Percentiles rank a stretch among this genome's conserved stretches.
Conservation (phyloP, 306 rosid genomes). For the Senna tora region DNA sequence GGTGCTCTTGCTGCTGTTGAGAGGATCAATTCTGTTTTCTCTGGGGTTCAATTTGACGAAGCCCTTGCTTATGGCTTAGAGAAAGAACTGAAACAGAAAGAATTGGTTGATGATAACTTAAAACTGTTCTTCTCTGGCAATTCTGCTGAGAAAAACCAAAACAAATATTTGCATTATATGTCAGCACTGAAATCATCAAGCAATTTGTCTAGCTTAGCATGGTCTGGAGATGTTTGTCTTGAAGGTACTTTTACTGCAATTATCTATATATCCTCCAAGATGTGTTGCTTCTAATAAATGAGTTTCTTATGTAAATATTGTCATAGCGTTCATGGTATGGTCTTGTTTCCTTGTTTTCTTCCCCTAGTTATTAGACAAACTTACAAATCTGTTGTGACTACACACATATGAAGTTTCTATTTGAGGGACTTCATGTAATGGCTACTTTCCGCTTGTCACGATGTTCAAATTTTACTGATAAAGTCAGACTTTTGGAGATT, state of each 20-base stretch:
- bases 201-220: slow-evolving; percentile 63
- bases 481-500: neutral
- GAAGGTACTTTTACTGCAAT: slow-evolving; percentile 65
- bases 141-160: slow-evolving; percentile 49
- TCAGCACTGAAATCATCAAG: slow-evolving; percentile 78
- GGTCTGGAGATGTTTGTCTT: slow-evolving; percentile 85
- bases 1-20: slow-evolving; percentile 84
- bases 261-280: slow-evolving; percentile 25
- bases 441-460: slow-evolving; percentile 11
- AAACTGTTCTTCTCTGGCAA: slow-evolving; percentile 56
- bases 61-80: slow-evolving; percentile 92
- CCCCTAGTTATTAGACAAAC: slow-evolving; percentile 16
- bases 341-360: slow-evolving; percentile 27
- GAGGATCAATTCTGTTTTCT: slow-evolving; percentile 88
- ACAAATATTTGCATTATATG: slow-evolving; percentile 67
- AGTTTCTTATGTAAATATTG: neutral
- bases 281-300: slow-evolving; percentile 25
- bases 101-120: slow-evolving; percentile 57
- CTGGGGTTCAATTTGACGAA: slow-evolving; percentile 79
- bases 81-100: slow-evolving; percentile 78
- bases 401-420: slow-evolving; percentile 5
- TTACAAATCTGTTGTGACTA: slow-evolving; percentile 14
- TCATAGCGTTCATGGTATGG: neutral
- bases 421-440: neutral
- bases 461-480: neutral